Conservation (phyloP, 2,329 filamentous ascomycete species). For the Rhexocercosporidium sp. region DNA sequence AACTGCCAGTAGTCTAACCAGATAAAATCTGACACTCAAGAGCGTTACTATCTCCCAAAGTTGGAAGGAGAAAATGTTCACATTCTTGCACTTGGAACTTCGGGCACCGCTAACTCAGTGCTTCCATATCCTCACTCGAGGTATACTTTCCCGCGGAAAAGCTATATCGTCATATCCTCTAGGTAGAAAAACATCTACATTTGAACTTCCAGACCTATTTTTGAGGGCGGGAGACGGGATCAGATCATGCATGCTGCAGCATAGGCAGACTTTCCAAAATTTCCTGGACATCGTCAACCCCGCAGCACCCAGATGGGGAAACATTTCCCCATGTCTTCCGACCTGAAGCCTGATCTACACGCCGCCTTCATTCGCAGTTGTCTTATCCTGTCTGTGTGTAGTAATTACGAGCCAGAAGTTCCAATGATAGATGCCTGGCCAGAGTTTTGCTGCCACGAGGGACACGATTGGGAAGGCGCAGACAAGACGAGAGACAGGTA, state of each 20-base stretch:
- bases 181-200: not conserved
- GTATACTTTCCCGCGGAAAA: not conserved
- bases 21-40: not conserved
- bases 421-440: not conserved
- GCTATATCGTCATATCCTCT: not conserved
- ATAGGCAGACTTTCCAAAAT: not conserved
- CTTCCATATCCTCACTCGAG: not conserved
- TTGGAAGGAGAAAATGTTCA: not conserved
- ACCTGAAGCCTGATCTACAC: not conserved
- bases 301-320: not conserved
- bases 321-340: not conserved
- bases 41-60: too few relatives aligned
- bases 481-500: not conserved
- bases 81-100: not conserved
- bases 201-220: not conserved
- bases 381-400: not conserved
- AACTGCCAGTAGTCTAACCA: not conserved
- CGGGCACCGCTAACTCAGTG: not conserved
- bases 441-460: not conserved
- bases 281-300: too few relatives aligned
- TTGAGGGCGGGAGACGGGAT: not conserved
- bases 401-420: not conserved
- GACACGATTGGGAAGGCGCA: not conserved
- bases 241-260: not conserved
- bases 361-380: not conserved